phyloP scores from a whole-genome alignment of 1,284 basidiomycete species.

The Mycosarcoma maydis region DNA sequence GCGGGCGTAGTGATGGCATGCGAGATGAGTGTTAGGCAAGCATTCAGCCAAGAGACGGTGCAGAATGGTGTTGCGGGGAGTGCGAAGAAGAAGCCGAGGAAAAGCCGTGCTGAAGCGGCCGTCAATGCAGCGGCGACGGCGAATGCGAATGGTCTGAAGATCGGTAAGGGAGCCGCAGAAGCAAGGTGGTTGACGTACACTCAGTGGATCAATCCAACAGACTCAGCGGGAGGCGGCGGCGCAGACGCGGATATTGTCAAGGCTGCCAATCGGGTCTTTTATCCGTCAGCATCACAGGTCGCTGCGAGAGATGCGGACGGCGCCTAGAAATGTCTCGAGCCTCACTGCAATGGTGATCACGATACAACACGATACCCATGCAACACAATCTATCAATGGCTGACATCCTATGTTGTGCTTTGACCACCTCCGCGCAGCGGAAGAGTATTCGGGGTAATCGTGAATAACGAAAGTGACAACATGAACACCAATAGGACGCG shows the following conservation, averaged over 20 bases:
- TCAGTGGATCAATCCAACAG: slow-evolving; percentile 14
- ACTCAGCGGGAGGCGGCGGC: neutral
- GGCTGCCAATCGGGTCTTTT: slow-evolving; percentile 19
- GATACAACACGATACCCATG: no score
- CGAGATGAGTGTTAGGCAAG: slow-evolving; percentile 5
- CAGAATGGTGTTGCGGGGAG: neutral
- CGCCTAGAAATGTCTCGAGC: no score
- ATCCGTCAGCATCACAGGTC: slow-evolving; percentile 1
- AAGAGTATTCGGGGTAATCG: no score
- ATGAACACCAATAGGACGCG: no score
- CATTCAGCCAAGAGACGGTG: slow-evolving; percentile 1
- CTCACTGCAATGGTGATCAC: no score
- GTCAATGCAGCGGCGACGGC: no score
- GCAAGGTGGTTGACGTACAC: slow-evolving; percentile 33
- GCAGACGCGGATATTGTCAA: slow-evolving; percentile 11
- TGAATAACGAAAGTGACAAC: no score
- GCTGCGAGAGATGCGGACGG: no score
- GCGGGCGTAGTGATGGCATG: slow-evolving; percentile 11
- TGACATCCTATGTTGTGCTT: no score
- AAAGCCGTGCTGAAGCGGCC: neutral
- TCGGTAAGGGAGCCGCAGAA: neutral
- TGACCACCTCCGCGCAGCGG: no score
- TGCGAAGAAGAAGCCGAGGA: slow-evolving; percentile 7
- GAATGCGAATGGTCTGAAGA: neutral
- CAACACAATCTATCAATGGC: no score